Conservation (phyloP, 108 stramenopile species). For the Cyclotella atomus region DNA sequence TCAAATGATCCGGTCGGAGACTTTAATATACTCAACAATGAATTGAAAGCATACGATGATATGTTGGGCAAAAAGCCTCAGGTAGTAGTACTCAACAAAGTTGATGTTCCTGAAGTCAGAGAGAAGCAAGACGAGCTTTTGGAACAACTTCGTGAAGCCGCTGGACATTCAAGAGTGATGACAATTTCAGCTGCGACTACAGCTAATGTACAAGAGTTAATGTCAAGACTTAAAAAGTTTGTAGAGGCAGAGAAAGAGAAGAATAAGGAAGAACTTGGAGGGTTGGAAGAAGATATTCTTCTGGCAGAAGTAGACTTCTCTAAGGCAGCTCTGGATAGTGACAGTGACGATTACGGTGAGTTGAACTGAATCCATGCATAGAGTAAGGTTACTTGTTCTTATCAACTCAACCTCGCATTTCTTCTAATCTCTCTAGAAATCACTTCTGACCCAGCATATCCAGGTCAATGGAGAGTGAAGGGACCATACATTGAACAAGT, state of each 20-base stretch:
- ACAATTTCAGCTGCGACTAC: conserved; percentile 89
- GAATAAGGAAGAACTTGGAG: conserved; percentile 66
- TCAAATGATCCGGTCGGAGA: conserved; percentile 93
- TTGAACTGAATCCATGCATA: too few species aligned
- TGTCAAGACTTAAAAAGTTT: conserved; percentile 91
- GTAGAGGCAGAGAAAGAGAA: conserved; percentile 73
- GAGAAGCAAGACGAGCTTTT: conserved; percentile 75
- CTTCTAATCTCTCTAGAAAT: conserved; percentile 68
- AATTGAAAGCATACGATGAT: conserved; percentile 86
- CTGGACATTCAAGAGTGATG: conserved; percentile 85
- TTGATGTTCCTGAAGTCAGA: conserved; percentile 88
- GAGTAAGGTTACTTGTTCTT: too few species aligned
- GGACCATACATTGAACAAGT: conserved; percentile 89
- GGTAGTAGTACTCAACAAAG: conserved; percentile 95
- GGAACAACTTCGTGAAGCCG: conserved; percentile 66
- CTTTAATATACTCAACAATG: conserved; percentile 91
- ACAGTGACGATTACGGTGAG: conserved; percentile 86
- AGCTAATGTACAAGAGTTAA: conserved; percentile 88
- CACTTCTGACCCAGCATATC: conserved; percentile 86
- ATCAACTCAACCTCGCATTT: too few species aligned
- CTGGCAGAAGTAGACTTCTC: conserved; percentile 81
- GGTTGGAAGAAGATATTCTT: conserved; percentile 71
- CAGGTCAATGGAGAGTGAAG: conserved; percentile 87
- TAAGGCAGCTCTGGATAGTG: conserved; percentile 79
- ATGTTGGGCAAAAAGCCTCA: conserved; percentile 91